Evolutionary conservation across 1,284 basidiomycete species (phyloP).

Genomic region (Vanrija sp.): DNA sequence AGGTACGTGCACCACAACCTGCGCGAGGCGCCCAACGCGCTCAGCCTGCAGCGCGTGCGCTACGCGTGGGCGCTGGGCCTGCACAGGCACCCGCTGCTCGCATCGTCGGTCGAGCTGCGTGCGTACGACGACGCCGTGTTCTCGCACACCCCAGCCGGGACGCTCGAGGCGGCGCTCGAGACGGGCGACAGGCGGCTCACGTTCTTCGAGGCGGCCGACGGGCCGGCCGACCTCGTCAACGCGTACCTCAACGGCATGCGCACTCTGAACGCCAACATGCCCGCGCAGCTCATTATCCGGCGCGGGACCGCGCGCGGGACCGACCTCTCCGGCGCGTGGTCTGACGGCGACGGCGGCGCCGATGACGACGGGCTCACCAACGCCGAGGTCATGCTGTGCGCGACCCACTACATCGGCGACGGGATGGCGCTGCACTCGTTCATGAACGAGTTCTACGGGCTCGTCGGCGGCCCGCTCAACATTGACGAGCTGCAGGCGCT

Average conservation of each 20-base stretch:
- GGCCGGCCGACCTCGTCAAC: constrained; percentile 3
- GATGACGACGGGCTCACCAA: not conserved
- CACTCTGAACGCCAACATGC: constrained; percentile 60
- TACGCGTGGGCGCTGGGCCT: constrained; percentile 63
- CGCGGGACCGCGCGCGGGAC: constrained; percentile 33
- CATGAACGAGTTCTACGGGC: constrained; percentile 65
- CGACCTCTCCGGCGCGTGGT: not conserved
- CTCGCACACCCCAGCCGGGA: constrained; percentile 51
- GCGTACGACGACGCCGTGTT: constrained; percentile 63
- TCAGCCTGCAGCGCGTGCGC: constrained; percentile 55
- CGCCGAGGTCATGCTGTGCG: constrained; percentile 59
- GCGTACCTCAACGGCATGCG: constrained; percentile 5
- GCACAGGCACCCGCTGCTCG: constrained; percentile 64
- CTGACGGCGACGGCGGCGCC: not conserved
- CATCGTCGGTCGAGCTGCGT: constrained; percentile 52
- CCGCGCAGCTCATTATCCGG: constrained; percentile 62
- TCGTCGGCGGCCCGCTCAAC: constrained; percentile 48
- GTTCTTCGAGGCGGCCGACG: constrained; percentile 4
- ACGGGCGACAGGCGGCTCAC: constrained; percentile 14
- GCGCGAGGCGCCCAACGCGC: constrained; percentile 51
- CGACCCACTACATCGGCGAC: constrained; percentile 70
- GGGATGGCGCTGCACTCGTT: constrained; percentile 72
- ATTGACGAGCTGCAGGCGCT: constrained; percentile 18
- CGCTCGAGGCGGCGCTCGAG: constrained; percentile 12
- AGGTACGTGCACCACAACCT: constrained; percentile 61